Percentiles rank a stretch among this genome's conserved stretches.
Evolutionary conservation across 2,329 filamentous ascomycete species (phyloP).

Genomic region (Metarhizium album): DNA sequence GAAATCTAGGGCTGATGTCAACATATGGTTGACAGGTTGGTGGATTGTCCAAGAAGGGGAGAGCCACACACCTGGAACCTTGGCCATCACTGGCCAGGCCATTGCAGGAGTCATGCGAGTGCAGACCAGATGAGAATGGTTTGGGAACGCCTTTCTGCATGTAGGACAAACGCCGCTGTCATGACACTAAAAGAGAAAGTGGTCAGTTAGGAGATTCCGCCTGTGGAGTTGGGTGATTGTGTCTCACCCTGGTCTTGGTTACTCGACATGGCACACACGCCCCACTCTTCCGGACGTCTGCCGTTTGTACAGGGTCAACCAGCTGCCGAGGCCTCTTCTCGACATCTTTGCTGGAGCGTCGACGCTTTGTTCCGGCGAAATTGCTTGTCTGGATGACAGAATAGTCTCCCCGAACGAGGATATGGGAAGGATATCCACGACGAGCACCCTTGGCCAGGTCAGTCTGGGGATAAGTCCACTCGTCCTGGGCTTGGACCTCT

Average conservation of each 20-base stretch:
- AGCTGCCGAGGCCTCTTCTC: constrained; percentile 28
- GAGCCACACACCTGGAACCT: constrained; percentile 22
- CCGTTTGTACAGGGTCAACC: constrained; percentile 32
- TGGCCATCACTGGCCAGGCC: constrained; percentile 28
- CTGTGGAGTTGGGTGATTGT: constrained; percentile 9
- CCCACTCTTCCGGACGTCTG: constrained; percentile 35
- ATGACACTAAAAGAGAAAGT: constrained; percentile 22
- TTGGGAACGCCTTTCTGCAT: constrained; percentile 29
- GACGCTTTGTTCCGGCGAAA: constrained; percentile 23
- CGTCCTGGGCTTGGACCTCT: constrained; percentile 26
- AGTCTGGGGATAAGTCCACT: constrained; percentile 30
- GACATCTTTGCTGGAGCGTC: constrained; percentile 21
- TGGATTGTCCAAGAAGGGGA: neutral
- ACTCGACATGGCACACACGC: constrained; percentile 38
- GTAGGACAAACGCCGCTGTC: constrained; percentile 31
- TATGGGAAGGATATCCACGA: constrained; percentile 21
- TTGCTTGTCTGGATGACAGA: constrained; percentile 14
- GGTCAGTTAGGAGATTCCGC: constrained; percentile 15
- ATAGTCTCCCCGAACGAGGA: constrained; percentile 20
- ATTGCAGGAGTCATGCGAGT: constrained; percentile 26
- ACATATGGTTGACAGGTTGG: neutral
- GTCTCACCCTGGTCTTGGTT: constrained; percentile 36
- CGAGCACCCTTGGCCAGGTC: constrained; percentile 20
- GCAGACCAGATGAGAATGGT: constrained; percentile 29
- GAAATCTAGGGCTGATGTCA: constrained; percentile 22